Base-by-base conservation (phyloP, 2,329 filamentous ascomycete species). In the Neurospora sp. region DNA sequence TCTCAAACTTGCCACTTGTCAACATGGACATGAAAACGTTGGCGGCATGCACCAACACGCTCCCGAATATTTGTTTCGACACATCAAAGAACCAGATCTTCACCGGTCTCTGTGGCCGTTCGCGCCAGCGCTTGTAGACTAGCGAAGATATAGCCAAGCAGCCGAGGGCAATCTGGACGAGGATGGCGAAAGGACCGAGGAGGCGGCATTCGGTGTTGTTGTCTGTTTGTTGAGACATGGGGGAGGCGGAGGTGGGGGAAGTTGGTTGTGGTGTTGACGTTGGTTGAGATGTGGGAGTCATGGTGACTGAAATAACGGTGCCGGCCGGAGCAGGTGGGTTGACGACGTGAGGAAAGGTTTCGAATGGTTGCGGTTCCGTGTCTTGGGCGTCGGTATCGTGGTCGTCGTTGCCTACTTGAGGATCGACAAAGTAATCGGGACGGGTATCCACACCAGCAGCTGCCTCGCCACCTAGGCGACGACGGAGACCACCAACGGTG, bases 31-130 rank as follows among this genome's bases (percentile, higher is more conserved):
- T 97, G 80, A 97, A 88, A 68, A 99, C 86, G 78, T 99, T 99
- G 74, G 94, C 92, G 65, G 95, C 85, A 81, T 99, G 96, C 40
- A 97, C 89, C 79, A 99, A 85, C 66, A 93, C 90, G 38, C 93
- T 96, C 28, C 96, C 96, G 77, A 98, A 92, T 69, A 99, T 93
- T 83, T 99, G 96, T 83, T 99, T 99, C 39, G 93, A 97, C 33
- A 90, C 96, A 78, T 99, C 96, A 79, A 98, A 99, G 80, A 92
- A 94, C 95, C 96, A 99, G 74, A 99, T 93, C 85, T 96, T 97
- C 77, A 98, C 78, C 0, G 95, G 95, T 69, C 96, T 87, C 79
- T 97, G 95, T 1, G 96, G 95, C 70, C 92, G 87, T 81, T 99
- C 96, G 74, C 92, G 88, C 89, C 91, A 97, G 75, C 96, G 87